Percentiles rank a stretch among this genome's conserved stretches.
These are phyloP conservation scores for Thinopyrum elongatum DNA, from an alignment of 176 grass and related monocot species.

Conservation along the genomic window DNA sequence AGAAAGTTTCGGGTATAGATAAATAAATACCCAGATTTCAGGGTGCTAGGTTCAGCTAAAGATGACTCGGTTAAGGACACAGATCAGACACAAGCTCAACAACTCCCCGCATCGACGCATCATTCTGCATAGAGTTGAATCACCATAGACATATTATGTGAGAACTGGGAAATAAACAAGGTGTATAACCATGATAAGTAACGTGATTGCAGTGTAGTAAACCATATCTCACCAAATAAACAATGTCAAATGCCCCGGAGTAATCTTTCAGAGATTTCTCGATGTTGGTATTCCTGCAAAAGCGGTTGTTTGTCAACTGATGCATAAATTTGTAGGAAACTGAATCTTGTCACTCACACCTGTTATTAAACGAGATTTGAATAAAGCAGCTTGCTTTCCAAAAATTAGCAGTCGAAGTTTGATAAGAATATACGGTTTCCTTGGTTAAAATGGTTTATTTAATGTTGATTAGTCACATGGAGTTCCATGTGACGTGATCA, in stretches of 20 bases:
- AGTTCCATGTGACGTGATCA: not conserved
- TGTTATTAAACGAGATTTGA: not conserved
- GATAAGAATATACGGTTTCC: not conserved
- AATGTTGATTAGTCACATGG: not conserved
- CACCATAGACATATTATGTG: not conserved
- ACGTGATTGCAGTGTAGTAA: not conserved
- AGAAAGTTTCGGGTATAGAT: not conserved
- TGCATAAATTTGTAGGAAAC: not conserved
- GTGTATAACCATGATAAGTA: slow-evolving; percentile 8
- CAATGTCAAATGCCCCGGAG: slow-evolving; percentile 72
- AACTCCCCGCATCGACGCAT: slow-evolving; percentile 71
- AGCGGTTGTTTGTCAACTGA: not conserved
- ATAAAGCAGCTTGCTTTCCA: not conserved
- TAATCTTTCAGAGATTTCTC: slow-evolving; percentile 84
- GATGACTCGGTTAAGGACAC: slow-evolving; percentile 39
- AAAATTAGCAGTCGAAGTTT: not conserved
- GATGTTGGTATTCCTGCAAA: slow-evolving; percentile 73
- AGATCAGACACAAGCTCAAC: slow-evolving; percentile 67
- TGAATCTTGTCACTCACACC: not conserved
- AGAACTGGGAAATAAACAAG: not conserved
- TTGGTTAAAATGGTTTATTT: not conserved
- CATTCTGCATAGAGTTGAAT: slow-evolving; percentile 57
- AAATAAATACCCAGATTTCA: slow-evolving; percentile 12
- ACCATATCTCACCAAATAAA: slow-evolving; percentile 65
- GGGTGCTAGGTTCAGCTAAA: slow-evolving; percentile 5